These are phyloP conservation scores for Pseudozyma hubeiensis DNA, from an alignment of 1,284 basidiomycete species.

Conservation along the genomic window DNA sequence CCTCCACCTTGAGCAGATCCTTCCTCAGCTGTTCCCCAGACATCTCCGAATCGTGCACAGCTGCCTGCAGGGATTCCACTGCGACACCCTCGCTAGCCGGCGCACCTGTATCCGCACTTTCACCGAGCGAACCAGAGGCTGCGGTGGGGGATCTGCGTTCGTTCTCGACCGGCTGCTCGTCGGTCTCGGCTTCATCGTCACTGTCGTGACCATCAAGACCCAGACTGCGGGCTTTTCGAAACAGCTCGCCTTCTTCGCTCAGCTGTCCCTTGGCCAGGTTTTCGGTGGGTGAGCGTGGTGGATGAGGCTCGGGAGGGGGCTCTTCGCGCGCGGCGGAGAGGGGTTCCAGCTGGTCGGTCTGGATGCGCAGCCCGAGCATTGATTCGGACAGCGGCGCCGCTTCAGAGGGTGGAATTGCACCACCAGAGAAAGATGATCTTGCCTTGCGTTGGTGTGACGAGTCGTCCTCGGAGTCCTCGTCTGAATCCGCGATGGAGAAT, in stretches of 20 bases:
- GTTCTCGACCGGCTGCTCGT: too few relatives aligned
- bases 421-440: not conserved
- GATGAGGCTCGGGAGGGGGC: not conserved
- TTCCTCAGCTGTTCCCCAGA: conserved; percentile 56
- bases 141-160: too few relatives aligned
- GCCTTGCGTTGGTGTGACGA: not conserved
- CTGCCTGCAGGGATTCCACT: not conserved
- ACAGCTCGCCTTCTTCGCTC: conserved; percentile 62
- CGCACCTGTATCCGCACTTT: too few relatives aligned
- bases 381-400: not conserved
- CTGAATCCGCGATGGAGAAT: conserved; percentile 59
- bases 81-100: too few relatives aligned
- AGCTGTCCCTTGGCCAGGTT: conserved; percentile 52
- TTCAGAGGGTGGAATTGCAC: too few relatives aligned
- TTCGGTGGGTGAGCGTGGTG: conserved; percentile 33
- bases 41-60: conserved; percentile 27
- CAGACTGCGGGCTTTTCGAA: conserved; percentile 54
- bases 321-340: conserved; percentile 24
- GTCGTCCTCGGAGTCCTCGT: conserved; percentile 43
- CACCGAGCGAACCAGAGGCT: too few relatives aligned
- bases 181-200: conserved; percentile 14
- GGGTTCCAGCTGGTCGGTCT: conserved; percentile 5
- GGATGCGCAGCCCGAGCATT: conserved; percentile 19
- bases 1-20: conserved; percentile 44
- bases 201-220: conserved; percentile 21